Evolutionary conservation across 192 early-diverging fungal genomes (phyloP).

Genomic region (Mortierella hygrophila): DNA sequence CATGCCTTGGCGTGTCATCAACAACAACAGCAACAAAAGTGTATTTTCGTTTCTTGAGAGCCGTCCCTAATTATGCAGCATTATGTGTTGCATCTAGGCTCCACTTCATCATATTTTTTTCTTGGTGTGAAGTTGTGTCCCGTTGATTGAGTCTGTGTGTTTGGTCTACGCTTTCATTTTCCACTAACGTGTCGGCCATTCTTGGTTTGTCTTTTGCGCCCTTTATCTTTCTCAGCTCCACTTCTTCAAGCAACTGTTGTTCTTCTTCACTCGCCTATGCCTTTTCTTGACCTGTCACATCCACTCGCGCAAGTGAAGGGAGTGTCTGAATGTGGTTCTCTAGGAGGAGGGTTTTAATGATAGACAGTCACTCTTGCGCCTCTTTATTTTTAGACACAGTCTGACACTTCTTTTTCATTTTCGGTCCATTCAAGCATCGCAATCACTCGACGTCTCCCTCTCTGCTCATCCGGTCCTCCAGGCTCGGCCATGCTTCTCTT

Average conservation of each 20-base stretch:
- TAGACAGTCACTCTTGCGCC: neutral
- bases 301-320: neutral
- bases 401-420: neutral
- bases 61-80: neutral
- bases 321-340: neutral
- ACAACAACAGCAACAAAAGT: neutral
- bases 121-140: neutral
- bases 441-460: neutral
- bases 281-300: too few species aligned
- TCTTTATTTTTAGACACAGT: neutral
- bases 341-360: neutral
- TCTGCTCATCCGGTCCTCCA: neutral
- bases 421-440: neutral
- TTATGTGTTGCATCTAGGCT: neutral
- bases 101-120: neutral
- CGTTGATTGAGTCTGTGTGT: neutral
- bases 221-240: too few species aligned
- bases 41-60: constrained; percentile 1
- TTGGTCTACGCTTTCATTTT: too few species aligned
- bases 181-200: too few species aligned
- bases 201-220: too few species aligned
- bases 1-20: neutral
- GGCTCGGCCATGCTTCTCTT: neutral
- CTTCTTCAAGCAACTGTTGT: too few species aligned
- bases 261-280: too few species aligned